Base-by-base conservation (phyloP, 441 rosid genomes). In the Erodium moschatum region DNA sequence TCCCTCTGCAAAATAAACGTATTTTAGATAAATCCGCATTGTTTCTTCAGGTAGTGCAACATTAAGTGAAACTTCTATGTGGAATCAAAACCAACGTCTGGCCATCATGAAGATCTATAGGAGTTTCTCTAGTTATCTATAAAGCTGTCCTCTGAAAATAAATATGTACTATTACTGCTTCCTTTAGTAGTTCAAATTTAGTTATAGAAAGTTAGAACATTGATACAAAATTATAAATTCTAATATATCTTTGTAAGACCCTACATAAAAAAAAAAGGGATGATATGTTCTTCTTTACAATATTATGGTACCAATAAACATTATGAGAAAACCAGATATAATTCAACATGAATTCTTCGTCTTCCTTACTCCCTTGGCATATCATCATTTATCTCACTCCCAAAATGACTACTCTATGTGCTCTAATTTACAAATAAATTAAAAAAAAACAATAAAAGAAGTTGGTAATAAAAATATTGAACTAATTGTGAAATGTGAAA, bases 1-100 rank as follows among this genome's bases (percentile, higher is more conserved):
- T 95, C 99, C 78, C 85, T 87, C 99, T 95, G 75, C 31, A 74
- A 35, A 35, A 35, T 3, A 66, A 66, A 13, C 12, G 12, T 56
- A 19, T 11, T 15, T 8, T 56, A 12, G 18, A 20, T 56, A 56
- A 54, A 16, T 3, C 18, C 21, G 10, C 61, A 18, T 56, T 8
- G 63, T 19, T 56, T 9, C 27, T 56, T 18, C 24, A 54, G 24
- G 11, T 18, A 56, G 19, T 11, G 52, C 52, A 56, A 56, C 19
- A 56, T 56, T 9, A 56, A 56, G 63, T 56, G 29, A 56, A 56
- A 56, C 62, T 6, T 56, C 16, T 56, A 9, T 56, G 21, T 16
- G 62, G 21, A 56, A 15, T 56, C 12, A 56, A 56, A 56, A 56
- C 63, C 63, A 56, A 18, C 27, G 19, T 56, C 63, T 18, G 12